A percentile compares a stretch with the other conserved stretches of the same genome.
Evolutionary conservation across 495 filamentous ascomycete genomes (phyloP).

Genomic region (Aspergillus bertholletiae): DNA sequence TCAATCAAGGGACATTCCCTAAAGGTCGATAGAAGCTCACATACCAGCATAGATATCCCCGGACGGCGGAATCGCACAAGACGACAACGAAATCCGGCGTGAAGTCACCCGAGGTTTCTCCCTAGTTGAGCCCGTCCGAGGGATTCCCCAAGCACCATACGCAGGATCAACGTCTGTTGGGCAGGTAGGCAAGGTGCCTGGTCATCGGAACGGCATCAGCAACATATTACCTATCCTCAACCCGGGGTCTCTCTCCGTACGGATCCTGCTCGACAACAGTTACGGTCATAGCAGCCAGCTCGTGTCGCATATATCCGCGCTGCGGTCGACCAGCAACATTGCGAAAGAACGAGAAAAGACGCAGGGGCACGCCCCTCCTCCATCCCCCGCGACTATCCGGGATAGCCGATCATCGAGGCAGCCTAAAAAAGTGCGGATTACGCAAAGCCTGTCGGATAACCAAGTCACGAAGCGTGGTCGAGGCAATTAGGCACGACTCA

Average conservation of each 20-base stretch:
- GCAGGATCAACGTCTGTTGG: not conserved
- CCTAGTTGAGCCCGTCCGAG: conserved; percentile 3
- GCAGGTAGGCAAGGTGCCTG: not conserved
- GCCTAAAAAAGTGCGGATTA: not conserved
- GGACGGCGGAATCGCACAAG: conserved; percentile 2
- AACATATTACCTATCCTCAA: not conserved
- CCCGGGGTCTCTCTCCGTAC: conserved; percentile 7
- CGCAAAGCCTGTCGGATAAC: not conserved
- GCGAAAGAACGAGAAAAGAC: not conserved
- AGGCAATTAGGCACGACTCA: not conserved
- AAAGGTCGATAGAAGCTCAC: not conserved
- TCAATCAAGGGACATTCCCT: not conserved
- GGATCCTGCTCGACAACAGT: conserved; percentile 1
- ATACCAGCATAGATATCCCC: not conserved
- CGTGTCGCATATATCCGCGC: not conserved
- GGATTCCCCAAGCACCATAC: not conserved
- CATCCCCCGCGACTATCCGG: not conserved
- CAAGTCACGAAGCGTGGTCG: not conserved
- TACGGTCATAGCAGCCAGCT: not conserved
- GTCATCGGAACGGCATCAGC: not conserved
- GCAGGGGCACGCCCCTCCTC: not conserved
- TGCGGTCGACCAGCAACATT: not conserved
- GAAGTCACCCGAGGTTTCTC: conserved; percentile 5
- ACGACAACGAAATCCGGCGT: conserved; percentile 9
- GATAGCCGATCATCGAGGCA: not conserved